These are phyloP conservation scores for Scedosporium dehoogii DNA, from an alignment of 2,329 filamentous ascomycete species.

Conservation along the genomic window DNA sequence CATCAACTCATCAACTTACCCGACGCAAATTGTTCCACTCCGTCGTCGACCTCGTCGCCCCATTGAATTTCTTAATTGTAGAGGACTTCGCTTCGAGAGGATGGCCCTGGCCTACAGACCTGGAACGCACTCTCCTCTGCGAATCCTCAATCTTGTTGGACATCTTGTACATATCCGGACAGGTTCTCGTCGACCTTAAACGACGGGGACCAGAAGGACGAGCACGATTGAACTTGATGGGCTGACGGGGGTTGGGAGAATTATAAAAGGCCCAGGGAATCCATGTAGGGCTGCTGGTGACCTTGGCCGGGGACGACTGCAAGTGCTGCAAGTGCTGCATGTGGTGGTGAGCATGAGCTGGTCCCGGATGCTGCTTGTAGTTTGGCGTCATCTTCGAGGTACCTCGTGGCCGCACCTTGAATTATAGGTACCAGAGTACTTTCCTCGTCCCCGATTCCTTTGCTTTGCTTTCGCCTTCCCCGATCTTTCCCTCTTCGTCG, in stretches of 20 bases:
- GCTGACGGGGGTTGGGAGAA: background rate
- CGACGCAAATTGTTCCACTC: conserved; percentile 38
- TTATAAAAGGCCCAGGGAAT: background rate
- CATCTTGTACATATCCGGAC: background rate
- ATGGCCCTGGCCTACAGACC: conserved; percentile 5
- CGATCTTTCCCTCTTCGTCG: background rate
- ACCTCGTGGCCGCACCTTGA: background rate
- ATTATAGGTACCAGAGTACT: background rate
- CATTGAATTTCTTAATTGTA: conserved; percentile 40
- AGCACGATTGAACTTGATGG: background rate
- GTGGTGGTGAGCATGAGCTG: background rate
- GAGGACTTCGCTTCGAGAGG: background rate
- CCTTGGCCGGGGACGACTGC: background rate
- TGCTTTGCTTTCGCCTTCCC: background rate
- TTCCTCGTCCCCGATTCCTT: background rate
- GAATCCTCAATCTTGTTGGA: background rate
- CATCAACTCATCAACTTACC: conserved; percentile 24
- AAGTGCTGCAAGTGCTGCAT: background rate
- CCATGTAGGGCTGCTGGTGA: background rate
- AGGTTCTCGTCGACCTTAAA: background rate
- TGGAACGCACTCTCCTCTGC: conserved; percentile 10
- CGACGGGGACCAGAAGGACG: background rate
- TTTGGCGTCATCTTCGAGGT: background rate
- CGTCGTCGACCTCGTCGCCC: conserved; percentile 29
- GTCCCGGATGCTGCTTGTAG: background rate